These are phyloP conservation scores for Penicillium goetzii DNA, from an alignment of 495 filamentous ascomycete genomes.

Conservation along the genomic window DNA sequence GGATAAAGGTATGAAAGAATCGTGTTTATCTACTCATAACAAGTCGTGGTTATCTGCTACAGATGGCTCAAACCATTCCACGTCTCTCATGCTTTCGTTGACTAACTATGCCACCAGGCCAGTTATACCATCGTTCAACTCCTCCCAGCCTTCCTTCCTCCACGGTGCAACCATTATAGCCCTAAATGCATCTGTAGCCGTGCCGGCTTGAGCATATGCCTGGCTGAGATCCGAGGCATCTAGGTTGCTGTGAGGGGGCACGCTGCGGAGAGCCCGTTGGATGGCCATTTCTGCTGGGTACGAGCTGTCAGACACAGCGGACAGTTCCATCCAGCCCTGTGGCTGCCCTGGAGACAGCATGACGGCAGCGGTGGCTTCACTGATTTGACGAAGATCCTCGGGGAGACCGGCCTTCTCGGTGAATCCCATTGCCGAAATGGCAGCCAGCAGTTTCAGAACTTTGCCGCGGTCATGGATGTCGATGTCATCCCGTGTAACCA, in stretches of 20 bases:
- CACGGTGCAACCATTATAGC: constrained; percentile 84
- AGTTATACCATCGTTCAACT: constrained; percentile 37
- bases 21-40: constrained; percentile 5
- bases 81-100: constrained; percentile 1
- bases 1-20: background rate
- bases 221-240: constrained; percentile 68
- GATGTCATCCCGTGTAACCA: constrained; percentile 66
- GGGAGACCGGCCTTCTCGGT: constrained; percentile 36
- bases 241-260: constrained; percentile 70
- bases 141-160: constrained; percentile 67
- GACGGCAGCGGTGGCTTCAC: constrained; percentile 68
- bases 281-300: constrained; percentile 81
- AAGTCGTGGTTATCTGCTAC: background rate
- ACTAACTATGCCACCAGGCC: constrained; percentile 21
- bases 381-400: constrained; percentile 44
- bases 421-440: constrained; percentile 54
- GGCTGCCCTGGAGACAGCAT: constrained; percentile 77
- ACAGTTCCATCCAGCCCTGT: constrained; percentile 76
- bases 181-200: constrained; percentile 70
- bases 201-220: constrained; percentile 77
- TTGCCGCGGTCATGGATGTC: constrained; percentile 50
- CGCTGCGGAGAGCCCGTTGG: constrained; percentile 70
- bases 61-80: background rate
- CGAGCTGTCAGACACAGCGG: constrained; percentile 54
- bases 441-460: constrained; percentile 60